Base-by-base conservation (phyloP, 495 filamentous ascomycete genomes). In the Hypoxylon rickii region DNA sequence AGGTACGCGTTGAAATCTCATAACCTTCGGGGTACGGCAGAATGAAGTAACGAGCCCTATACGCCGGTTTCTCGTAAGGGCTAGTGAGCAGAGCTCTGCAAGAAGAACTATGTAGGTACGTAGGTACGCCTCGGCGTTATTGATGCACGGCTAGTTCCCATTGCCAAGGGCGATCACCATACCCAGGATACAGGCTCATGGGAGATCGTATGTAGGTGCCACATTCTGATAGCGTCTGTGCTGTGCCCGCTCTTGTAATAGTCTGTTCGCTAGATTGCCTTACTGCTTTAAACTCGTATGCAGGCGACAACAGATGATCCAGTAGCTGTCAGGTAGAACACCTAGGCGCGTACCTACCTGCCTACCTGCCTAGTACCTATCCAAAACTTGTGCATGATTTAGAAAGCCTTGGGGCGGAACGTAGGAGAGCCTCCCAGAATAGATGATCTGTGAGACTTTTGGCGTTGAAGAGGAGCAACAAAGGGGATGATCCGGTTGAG, bases 91-190 rank as follows among this genome's bases (percentile, higher is more conserved):
- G n/a, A n/a, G n/a, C n/a, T n/a, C n/a, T n/a, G n/a, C n/a, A 5
- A 31, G 5, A 31, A 5, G 5, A 31, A 5, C 11, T 31, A 31
- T 31, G 26, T 31, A 31, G 5, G n/a, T n/a, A n/a, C n/a, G n/a
- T n/a, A n/a, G n/a, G n/a, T 40, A 32, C 59, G 59, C 59, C 43
- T 41, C 51, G 56, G 12, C 43, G 41, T 52, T 47, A 51, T 41
- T 47, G 36, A 42, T 36, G 39, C 36, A 51, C 24, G 57, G 51
- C 20, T 39, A 36, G 26, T 43, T 51, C 57, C 59, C 48, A 63
- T 53, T 42, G 48, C 59, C 53, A 53, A 62, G 52, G 59, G 52
- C 59, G 59, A 63, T 63, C 52, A 63, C 57, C 53, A 53, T 63
- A 63, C 53, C 47, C n/a, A 56, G 45, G 16, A 46, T 48, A 52